A percentile compares a stretch with the other conserved stretches of the same genome.
Evolutionary conservation across 768 basidiomycete genomes (phyloP).

Genomic region (Pisolithus microcarpus): DNA sequence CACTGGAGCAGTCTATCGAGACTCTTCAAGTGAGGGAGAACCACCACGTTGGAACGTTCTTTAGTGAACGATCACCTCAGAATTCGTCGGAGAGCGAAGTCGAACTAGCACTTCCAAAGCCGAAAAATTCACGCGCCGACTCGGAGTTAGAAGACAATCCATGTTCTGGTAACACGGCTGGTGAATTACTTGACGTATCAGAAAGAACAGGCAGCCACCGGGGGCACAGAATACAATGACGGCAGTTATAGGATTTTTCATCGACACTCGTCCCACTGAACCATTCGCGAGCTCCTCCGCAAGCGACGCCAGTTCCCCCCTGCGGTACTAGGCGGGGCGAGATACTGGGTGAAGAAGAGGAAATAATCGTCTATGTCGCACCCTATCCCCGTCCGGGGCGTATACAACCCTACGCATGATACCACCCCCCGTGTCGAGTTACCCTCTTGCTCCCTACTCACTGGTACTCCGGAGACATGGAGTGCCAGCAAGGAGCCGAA

Average conservation of each 20-base stretch:
- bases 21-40: slow-evolving; percentile 2
- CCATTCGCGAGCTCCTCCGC: slow-evolving; percentile 3
- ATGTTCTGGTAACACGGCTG: neutral
- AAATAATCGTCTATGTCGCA: slow-evolving; percentile 71
- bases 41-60: neutral
- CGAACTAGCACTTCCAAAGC: no score
- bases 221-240: neutral
- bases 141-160: neutral
- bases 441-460: slow-evolving; percentile 21
- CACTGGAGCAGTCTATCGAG: slow-evolving; percentile 8
- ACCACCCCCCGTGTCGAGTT: slow-evolving; percentile 11
- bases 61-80: no score
- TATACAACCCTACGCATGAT: slow-evolving; percentile 9
- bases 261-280: slow-evolving; percentile 34
- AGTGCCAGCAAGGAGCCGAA: slow-evolving; percentile 6
- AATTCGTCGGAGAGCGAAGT: no score
- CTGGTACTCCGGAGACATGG: slow-evolving; percentile 8
- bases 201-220: neutral
- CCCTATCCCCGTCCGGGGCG: slow-evolving; percentile 50
- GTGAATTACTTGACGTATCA: neutral
- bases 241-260: slow-evolving; percentile 19
- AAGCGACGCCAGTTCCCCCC: slow-evolving; percentile 19
- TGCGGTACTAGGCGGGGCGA: slow-evolving; percentile 13
- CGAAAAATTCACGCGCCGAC: no score
- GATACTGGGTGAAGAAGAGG: slow-evolving; percentile 44